Base-by-base conservation (phyloP, 2,329 filamentous ascomycete species). In the Ceratocystis cacaofunesta region DNA sequence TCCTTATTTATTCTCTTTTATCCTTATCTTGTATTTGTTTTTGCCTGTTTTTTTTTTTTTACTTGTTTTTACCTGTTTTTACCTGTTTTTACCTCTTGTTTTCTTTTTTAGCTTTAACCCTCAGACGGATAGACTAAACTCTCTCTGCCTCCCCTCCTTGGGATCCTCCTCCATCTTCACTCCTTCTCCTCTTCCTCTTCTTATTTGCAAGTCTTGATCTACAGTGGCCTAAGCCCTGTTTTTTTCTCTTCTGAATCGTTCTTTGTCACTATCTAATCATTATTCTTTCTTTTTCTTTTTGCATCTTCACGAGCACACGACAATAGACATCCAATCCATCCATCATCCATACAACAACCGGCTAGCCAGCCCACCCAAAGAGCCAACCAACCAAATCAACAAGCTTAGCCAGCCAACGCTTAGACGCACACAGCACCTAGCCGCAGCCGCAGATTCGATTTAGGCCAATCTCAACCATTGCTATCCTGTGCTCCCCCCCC, bases 141-240 rank as follows among this genome's bases (percentile, higher is more conserved):
- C 36, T 41, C 36, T 41, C 36, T 41, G 36, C 44, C 41, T 36
- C 52, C 43, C 50, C 28, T 7, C 32, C 52, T 25, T 30, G 36
- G 25, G 48, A 43, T 25, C 25, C 28, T 64, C 17, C 50, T 43
- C 44, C 43, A 19, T 17, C n/a, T 65, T 17, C 48, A 22, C 43
- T 44, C 30, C 60, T 62, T 25, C 36, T 46, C 8, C n/a, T 3
- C 58, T 44, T 32, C 41, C 61, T 32, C 61, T 44, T 46, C 61
- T 32, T 62, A 15, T 28, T 41, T 48, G 22, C 41, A 44, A 36
- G 55, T 58, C 61, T 25, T 62, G 61, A 30, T 62, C 41, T 62
- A 62, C 46, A 62, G 61, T 48, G 41, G 61, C 22, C 43, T 62
- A 22, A 62, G 61, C 61, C 61, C 61, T 62, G 46, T 19, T 62